These are phyloP conservation scores for Bigelowiella natans DNA, from an alignment of 78 protist species.

Conservation along the genomic window DNA sequence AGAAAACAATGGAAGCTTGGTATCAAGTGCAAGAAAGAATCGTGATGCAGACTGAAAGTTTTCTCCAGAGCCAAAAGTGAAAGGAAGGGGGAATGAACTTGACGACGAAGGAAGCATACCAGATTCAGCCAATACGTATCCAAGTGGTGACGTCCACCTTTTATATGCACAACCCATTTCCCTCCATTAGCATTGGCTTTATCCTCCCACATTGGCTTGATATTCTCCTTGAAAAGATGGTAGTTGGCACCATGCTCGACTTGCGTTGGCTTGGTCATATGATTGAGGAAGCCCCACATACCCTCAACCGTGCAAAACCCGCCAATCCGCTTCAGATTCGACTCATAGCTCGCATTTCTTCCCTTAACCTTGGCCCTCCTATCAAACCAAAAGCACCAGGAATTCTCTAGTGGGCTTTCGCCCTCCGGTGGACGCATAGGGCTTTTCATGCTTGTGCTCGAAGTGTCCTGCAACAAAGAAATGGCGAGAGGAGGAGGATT, in stretches of 20 bases:
- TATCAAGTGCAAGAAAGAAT: neutral
- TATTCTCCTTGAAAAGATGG: conserved; percentile 13
- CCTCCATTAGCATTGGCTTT: neutral
- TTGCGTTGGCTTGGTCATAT: neutral
- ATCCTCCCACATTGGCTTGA: conserved; percentile 20
- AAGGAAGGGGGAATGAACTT: neutral
- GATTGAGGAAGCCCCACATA: neutral
- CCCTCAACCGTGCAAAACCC: neutral
- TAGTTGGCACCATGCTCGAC: neutral
- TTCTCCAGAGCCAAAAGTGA: neutral
- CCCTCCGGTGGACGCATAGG: neutral
- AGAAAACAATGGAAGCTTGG: neutral
- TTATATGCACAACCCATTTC: neutral
- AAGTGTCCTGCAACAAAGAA: too few species aligned
- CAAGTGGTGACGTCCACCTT: neutral
- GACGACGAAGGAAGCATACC: neutral
- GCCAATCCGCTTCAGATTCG: conserved; percentile 1
- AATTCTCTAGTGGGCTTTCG: neutral
- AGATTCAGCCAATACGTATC: neutral
- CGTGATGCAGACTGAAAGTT: neutral
- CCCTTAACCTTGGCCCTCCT: neutral
- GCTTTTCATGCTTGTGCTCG: too few species aligned
- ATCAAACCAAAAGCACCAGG: neutral
- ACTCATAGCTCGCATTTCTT: neutral
- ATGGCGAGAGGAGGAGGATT: too few species aligned